These are phyloP conservation scores for Castanea sativa DNA, from an alignment of 306 rosid genomes.

Conservation along the genomic window DNA sequence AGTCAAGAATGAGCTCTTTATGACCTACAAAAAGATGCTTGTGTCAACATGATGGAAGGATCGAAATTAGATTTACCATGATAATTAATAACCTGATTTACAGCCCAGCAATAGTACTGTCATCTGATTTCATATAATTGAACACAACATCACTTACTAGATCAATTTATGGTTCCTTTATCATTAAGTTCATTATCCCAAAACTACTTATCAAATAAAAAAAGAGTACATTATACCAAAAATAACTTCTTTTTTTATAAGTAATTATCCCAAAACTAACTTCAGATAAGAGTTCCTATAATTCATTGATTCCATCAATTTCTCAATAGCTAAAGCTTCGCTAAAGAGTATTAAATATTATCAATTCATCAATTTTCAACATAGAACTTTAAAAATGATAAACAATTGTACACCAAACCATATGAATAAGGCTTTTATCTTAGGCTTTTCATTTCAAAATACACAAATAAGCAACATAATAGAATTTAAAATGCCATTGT, in stretches of 20 bases:
- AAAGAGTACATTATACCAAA: too few relatives aligned
- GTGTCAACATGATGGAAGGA: too few relatives aligned
- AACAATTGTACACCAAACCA: background rate
- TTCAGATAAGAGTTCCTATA: background rate
- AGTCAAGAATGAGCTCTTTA: too few relatives aligned
- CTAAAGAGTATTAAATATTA: background rate
- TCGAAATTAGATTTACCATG: too few relatives aligned
- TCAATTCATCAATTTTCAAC: background rate
- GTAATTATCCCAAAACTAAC: background rate
- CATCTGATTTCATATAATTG: background rate
- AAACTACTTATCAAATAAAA: too few relatives aligned
- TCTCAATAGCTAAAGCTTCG: too few relatives aligned
- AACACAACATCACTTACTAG: background rate
- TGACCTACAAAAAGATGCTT: too few relatives aligned
- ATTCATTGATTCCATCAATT: background rate
- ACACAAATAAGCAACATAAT: background rate
- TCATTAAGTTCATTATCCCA: background rate
- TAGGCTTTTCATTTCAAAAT: background rate
- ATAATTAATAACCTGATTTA: background rate
- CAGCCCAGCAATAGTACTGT: background rate
- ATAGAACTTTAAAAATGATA: background rate
- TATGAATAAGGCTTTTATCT: background rate
- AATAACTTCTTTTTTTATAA: too few relatives aligned
- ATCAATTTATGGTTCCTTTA: background rate
- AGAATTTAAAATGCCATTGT: background rate